These are phyloP conservation scores for Limonomyces culmigenus DNA, from an alignment of 1,284 basidiomycete species.

Conservation along the genomic window DNA sequence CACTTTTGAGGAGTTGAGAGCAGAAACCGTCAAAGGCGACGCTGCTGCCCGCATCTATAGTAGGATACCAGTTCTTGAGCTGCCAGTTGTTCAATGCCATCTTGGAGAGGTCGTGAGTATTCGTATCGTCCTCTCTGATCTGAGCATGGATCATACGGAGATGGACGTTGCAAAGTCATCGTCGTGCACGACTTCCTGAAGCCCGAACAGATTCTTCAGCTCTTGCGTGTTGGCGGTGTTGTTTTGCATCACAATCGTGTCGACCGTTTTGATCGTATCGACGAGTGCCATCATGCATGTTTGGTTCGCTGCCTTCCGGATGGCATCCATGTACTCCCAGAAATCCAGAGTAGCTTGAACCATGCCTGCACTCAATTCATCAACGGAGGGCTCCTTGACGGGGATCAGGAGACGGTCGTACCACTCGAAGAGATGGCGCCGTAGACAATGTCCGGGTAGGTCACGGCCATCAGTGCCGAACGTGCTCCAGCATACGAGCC, in stretches of 20 bases:
- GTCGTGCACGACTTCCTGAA: constrained; percentile 47
- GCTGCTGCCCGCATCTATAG: constrained; percentile 29
- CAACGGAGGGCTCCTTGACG: too few relatives aligned
- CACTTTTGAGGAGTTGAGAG: too few relatives aligned
- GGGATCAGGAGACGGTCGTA: constrained; percentile 19
- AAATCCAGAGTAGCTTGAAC: constrained; percentile 59
- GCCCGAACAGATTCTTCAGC: constrained; percentile 62
- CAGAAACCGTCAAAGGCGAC: constrained; percentile 61
- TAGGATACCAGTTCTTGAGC: constrained; percentile 62
- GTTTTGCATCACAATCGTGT: constrained; percentile 33
- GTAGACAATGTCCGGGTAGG: constrained; percentile 79
- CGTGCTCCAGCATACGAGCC: constrained; percentile 89
- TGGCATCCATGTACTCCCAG: constrained; percentile 82
- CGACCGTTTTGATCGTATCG: constrained; percentile 44
- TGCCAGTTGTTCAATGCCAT: constrained; percentile 39
- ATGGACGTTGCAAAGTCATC: constrained; percentile 68
- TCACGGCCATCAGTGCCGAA: constrained; percentile 79
- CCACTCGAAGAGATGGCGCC: constrained; percentile 87
- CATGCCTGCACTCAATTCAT: too few relatives aligned
- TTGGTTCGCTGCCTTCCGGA: constrained; percentile 58
- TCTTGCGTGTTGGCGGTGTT: constrained; percentile 11
- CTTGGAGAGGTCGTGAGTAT: constrained; percentile 14
- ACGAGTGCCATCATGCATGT: constrained; percentile 59
- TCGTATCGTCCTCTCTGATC: too few relatives aligned
- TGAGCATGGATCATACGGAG: too few relatives aligned